These are phyloP conservation scores for Sporobolomyces pararoseus DNA, from an alignment of 768 basidiomycete species.

Conservation along the genomic window DNA sequence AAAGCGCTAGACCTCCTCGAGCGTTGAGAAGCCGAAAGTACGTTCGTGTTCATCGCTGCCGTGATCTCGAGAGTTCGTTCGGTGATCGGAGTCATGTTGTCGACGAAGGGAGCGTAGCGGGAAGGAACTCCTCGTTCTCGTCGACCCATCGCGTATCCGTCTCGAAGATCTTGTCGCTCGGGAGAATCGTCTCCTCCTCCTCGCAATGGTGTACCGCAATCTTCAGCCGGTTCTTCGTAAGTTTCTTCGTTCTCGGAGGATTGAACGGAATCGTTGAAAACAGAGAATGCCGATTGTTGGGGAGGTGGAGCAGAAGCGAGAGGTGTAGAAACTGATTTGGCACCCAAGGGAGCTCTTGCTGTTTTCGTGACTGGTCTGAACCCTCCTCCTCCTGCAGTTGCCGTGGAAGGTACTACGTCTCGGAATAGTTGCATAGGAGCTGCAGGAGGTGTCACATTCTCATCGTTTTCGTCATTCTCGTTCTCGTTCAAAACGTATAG, in stretches of 20 bases:
- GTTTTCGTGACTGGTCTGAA: constrained; percentile 32
- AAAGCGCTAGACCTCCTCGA: constrained; percentile 24
- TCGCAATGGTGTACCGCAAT: constrained; percentile 17
- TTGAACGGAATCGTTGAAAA: constrained; percentile 41
- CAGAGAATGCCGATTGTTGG: constrained; percentile 12
- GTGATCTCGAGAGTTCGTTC: constrained; percentile 88
- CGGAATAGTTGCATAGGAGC: constrained; percentile 35
- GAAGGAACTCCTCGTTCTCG: constrained; percentile 31
- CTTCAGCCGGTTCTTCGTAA: not conserved
- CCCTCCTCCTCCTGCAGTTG: constrained; percentile 7
- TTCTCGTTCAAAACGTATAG: constrained; percentile 15
- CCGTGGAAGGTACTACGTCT: constrained; percentile 12
- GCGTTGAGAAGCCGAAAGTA: constrained; percentile 8
- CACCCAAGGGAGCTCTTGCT: constrained; percentile 30
- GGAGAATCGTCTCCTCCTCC: not conserved
- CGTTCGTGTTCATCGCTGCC: constrained; percentile 5
- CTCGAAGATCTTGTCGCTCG: constrained; percentile 47
- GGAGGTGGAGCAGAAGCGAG: not conserved
- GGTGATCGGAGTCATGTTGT: constrained; percentile 95
- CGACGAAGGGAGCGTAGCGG: constrained; percentile 55
- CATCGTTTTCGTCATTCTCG: constrained; percentile 8
- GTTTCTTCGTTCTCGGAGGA: constrained; percentile 32
- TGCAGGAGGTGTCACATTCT: not conserved
- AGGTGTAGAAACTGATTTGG: constrained; percentile 10
- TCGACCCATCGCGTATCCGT: constrained; percentile 54